phyloP scores from a whole-genome alignment of 2,329 filamentous ascomycete genomes.

The Nigrospora oryzae region DNA sequence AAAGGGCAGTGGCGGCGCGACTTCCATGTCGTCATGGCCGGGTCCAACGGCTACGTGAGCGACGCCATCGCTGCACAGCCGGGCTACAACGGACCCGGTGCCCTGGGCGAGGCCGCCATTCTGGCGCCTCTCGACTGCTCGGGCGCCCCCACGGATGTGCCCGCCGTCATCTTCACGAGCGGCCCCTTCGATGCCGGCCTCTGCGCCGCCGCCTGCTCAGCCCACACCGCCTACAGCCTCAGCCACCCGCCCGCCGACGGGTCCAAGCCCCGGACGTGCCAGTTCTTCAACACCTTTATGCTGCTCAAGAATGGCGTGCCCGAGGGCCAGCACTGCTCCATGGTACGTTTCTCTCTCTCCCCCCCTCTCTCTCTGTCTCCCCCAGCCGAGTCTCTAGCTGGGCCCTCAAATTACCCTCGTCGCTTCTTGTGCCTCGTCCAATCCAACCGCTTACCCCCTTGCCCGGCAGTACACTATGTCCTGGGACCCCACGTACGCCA shows the following conservation, averaged over 20 bases:
- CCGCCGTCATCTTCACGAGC: constrained; percentile 17
- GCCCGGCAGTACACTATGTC: constrained; percentile 1
- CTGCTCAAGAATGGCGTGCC: constrained; percentile 21
- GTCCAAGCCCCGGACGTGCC: constrained; percentile 13
- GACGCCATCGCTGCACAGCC: constrained; percentile 6
- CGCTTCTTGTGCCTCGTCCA: too few relatives aligned
- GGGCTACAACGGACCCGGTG: constrained; percentile 1
- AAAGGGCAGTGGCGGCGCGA: constrained; percentile 9
- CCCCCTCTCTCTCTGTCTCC: too few relatives aligned
- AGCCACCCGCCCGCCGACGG: constrained; percentile 12
- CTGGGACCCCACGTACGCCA: constrained; percentile 10
- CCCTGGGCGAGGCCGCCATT: constrained; percentile 14
- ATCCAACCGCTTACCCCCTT: too few relatives aligned
- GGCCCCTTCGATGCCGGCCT: constrained; percentile 15
- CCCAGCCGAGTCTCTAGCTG: too few relatives aligned
- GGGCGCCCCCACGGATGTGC: constrained; percentile 18
- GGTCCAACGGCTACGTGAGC: constrained; percentile 27
- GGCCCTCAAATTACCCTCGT: too few relatives aligned
- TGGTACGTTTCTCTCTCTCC: constrained; percentile 1
- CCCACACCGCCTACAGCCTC: constrained; percentile 17
- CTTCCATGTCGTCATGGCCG: constrained; percentile 28
- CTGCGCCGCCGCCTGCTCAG: constrained; percentile 18
- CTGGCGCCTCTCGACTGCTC: constrained; percentile 15
- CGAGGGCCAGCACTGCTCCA: constrained; percentile 10
- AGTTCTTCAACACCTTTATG: constrained; percentile 14